These are phyloP conservation scores for Trifolium dubium DNA, from an alignment of 306 rosid species.

Conservation along the genomic window DNA sequence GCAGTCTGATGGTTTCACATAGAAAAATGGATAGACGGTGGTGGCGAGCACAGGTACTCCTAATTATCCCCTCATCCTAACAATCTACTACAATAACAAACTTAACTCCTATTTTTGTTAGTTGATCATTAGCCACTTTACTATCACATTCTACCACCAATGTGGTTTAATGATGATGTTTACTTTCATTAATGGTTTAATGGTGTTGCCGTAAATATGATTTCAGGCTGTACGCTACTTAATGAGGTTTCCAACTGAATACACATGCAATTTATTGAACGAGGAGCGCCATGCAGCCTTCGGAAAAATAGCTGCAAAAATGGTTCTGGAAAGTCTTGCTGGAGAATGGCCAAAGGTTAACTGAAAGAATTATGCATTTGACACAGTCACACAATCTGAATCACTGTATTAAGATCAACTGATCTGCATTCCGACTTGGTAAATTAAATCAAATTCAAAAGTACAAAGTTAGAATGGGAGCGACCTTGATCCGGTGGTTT, in stretches of 20 bases:
- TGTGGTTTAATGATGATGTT: neutral
- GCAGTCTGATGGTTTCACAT: slow-evolving; percentile 75
- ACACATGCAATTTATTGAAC: slow-evolving; percentile 73
- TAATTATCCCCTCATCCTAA: slow-evolving; percentile 13
- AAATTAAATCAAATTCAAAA: neutral
- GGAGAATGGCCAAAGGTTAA: slow-evolving; percentile 72
- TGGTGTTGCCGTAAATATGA: neutral
- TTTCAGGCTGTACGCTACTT: slow-evolving; percentile 81
- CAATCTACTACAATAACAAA: neutral
- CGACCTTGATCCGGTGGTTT: neutral
- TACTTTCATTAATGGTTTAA: neutral
- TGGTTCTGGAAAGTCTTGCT: slow-evolving; percentile 57
- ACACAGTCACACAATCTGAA: neutral
- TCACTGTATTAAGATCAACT: neutral
- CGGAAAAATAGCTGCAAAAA: slow-evolving; percentile 73
- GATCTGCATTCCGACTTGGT: neutral
- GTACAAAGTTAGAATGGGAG: neutral
- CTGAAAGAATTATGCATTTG: neutral
- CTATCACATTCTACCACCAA: neutral
- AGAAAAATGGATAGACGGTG: slow-evolving; percentile 89
- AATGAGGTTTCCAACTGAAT: slow-evolving; percentile 80
- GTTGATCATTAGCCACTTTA: neutral
- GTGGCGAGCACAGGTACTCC: slow-evolving; percentile 92
- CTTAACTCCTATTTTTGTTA: neutral
- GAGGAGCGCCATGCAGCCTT: slow-evolving; percentile 79